Conservation (phyloP, 352 stramenopile species). For the Pilasporangium apinafurcum region DNA sequence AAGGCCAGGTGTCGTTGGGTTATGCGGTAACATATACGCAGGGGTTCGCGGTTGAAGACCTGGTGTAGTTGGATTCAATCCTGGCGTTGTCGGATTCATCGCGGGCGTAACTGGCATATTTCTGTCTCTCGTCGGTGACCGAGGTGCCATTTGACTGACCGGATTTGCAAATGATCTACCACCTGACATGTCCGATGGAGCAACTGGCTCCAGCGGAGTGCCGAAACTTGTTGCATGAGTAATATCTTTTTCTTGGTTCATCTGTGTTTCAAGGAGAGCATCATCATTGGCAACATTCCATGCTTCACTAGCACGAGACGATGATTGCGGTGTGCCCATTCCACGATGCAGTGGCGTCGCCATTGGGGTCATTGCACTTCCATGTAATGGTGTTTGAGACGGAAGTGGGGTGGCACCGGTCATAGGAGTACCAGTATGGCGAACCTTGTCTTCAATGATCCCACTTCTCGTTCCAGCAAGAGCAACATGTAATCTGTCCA, state of each 20-base stretch:
- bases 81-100: conserved; percentile 67
- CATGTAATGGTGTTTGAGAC: conserved; percentile 78
- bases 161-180: conserved; percentile 45
- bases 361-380: conserved; percentile 83
- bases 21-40: conserved; percentile 73
- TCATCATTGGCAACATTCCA: conserved; percentile 88
- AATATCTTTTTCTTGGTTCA: conserved; percentile 89
- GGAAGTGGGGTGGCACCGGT: conserved; percentile 70
- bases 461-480: conserved; percentile 76
- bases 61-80: conserved; percentile 77
- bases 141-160: conserved; percentile 43
- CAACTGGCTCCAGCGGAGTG: conserved; percentile 70
- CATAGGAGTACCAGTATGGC: conserved; percentile 73
- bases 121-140: conserved; percentile 57
- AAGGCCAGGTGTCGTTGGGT: conserved; percentile 71
- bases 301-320: conserved; percentile 48
- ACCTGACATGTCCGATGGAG: conserved; percentile 50
- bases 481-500: conserved; percentile 74
- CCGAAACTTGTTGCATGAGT: conserved; percentile 85
- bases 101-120: conserved; percentile 65
- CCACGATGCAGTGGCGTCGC: conserved; percentile 80
- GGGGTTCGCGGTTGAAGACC: conserved; percentile 70
- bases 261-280: conserved; percentile 74
- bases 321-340: conserved; percentile 68
- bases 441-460: conserved; percentile 62